phyloP scores from a whole-genome alignment of 2,329 filamentous ascomycete species.

The Emydomyces testavorans region DNA sequence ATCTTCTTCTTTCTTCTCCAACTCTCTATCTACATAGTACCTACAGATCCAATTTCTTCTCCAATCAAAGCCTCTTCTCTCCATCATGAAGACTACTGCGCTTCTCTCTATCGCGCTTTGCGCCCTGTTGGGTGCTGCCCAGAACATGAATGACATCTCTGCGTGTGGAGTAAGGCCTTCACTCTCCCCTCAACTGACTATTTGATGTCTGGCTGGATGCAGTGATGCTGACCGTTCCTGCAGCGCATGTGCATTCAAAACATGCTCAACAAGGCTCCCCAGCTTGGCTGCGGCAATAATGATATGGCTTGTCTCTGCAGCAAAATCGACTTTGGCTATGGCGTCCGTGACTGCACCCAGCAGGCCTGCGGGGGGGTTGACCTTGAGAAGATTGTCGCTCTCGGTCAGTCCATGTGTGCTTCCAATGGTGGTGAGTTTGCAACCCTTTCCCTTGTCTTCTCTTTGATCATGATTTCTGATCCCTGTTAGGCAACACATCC shows the following conservation, averaged over 20 bases:
- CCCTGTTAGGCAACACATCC: neutral
- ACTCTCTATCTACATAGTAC: too few species aligned
- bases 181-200: too few species aligned
- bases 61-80: neutral
- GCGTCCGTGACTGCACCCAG: conserved; percentile 38
- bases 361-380: conserved; percentile 35
- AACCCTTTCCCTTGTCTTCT: neutral
- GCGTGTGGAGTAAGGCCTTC: conserved; percentile 22
- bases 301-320: conserved; percentile 35
- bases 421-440: neutral
- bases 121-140: conserved; percentile 18
- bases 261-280: conserved; percentile 32
- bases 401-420: neutral
- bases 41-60: too few species aligned
- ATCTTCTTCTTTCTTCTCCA: neutral
- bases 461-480: neutral
- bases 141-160: conserved; percentile 17
- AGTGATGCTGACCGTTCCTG: conserved; percentile 14
- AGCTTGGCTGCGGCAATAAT: conserved; percentile 31
- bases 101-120: conserved; percentile 18
- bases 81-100: conserved; percentile 23
- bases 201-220: neutral
- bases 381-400: conserved; percentile 14
- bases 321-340: conserved; percentile 32
- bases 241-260: conserved; percentile 37